Percentiles rank a stretch among this genome's conserved stretches.
These are phyloP conservation scores for Candida vartiovaarae DNA, from an alignment of 805 yeast genomes.

Conservation along the genomic window DNA sequence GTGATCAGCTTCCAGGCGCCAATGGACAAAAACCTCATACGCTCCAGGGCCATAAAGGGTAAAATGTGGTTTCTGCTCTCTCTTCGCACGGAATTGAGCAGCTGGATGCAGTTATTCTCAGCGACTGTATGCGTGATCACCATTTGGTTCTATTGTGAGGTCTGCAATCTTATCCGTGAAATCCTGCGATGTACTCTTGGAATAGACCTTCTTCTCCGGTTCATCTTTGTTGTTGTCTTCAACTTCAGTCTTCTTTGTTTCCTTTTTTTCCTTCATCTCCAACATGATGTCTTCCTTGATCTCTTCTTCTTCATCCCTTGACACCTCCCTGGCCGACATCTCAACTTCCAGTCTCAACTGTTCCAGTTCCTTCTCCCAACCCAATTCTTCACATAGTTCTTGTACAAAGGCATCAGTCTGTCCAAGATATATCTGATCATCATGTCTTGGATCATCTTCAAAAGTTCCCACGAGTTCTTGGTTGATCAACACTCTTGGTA, in stretches of 20 bases:
- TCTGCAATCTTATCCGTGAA: no score
- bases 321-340: background rate
- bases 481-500: slow-evolving; percentile 63
- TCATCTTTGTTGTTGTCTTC: background rate
- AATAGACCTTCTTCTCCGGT: no score
- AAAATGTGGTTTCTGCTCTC: no score
- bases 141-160: background rate
- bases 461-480: slow-evolving; percentile 76
- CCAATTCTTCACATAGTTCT: slow-evolving; percentile 43
- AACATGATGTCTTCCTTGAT: background rate
- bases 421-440: slow-evolving; percentile 55
- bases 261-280: background rate
- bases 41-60: no score
- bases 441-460: slow-evolving; percentile 39
- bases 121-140: no score
- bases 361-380: slow-evolving; percentile 50
- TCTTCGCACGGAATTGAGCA: no score
- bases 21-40: no score
- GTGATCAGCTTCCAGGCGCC: no score
- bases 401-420: slow-evolving; percentile 63
- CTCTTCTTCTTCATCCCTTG: background rate
- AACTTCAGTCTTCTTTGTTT: background rate
- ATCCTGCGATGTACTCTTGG: no score
- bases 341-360: slow-evolving; percentile 24
- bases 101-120: background rate